A percentile compares a stretch with the other conserved stretches of the same genome.
Conservation (phyloP, 768 basidiomycete species). For the Cyclocybe aegerita region DNA sequence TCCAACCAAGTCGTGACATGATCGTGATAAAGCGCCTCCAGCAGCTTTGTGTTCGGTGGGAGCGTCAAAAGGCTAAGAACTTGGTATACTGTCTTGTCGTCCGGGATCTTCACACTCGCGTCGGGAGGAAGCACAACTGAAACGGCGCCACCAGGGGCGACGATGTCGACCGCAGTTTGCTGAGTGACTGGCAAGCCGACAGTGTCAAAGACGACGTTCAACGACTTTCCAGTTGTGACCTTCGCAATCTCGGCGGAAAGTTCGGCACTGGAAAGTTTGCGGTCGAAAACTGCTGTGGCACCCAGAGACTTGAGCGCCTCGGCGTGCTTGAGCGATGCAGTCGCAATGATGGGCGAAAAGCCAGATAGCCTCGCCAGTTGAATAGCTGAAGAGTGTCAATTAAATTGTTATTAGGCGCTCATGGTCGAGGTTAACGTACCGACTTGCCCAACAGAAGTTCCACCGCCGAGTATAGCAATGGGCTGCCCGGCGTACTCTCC, state of each 20-base stretch:
- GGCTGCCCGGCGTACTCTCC: conserved; percentile 6
- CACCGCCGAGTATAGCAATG: conserved; percentile 20
- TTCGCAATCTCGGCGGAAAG: conserved; percentile 11
- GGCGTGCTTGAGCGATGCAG: conserved; percentile 26
- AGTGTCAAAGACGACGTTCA: conserved; percentile 26
- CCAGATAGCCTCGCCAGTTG: conserved; percentile 36
- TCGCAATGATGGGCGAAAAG: conserved; percentile 43
- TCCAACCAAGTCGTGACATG: conserved; percentile 14
- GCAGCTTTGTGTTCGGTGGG: conserved; percentile 4
- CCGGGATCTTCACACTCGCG: neutral
- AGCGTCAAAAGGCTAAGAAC: conserved; percentile 7
- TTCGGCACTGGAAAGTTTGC: neutral
- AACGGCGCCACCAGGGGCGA: neutral
- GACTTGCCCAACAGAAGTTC: conserved; percentile 29
- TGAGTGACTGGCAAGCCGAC: conserved; percentile 38
- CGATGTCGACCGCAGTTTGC: conserved; percentile 27
- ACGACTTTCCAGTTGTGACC: conserved; percentile 17
- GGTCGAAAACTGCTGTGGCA: conserved; percentile 38
- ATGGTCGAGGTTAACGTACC: conserved; percentile 30
- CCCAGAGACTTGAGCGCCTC: conserved; percentile 34
- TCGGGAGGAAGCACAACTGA: neutral
- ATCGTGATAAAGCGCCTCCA: conserved; percentile 13
- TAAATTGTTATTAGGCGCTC: conserved; percentile 27
- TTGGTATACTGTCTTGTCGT: conserved; percentile 10
- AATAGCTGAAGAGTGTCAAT: conserved; percentile 26